Base-by-base conservation (phyloP, 192 early-diverging fungal genomes). In the Backusella australiensis region DNA sequence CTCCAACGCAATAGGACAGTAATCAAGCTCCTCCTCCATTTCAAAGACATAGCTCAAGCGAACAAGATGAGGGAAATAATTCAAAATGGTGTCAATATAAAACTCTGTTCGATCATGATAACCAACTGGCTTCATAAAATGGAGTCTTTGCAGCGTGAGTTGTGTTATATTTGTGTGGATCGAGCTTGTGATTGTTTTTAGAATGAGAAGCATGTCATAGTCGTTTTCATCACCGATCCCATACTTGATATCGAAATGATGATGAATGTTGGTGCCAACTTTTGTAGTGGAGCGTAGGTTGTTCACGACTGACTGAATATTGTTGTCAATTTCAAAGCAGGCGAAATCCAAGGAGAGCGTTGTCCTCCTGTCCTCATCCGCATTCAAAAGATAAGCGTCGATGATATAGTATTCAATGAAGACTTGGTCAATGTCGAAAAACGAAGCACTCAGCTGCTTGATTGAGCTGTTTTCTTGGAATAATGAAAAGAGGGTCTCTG, bases 311-410 rank as follows among this genome's bases (percentile, higher is more conserved):
- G 26, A 29, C 12, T 23, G 56, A 26, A 63, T 29, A 29, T 63
- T 63, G 23, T 63, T 63, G 21, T 63, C 56, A 63, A 63, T 63
- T 29, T 63, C 56, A 63, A 63, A 63, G 56, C 56, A 23, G 56
- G 56, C 56, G 8, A 63, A 63, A 63, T 63, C 56, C 11, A 63
- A 63, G 9, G 56, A 63, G 8, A 63, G 56, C 29, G 21, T 63
- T 29, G 56, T 63, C 56, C n/a, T 63, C 12, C 14, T 63, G 21
- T 63, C 56, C 11, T 63, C 56, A 32, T 63, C 56, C 0, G 56
- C 56, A 63, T 63, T 63, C 56, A 63, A 29, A 29, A 63, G 56
- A 63, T 63, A 63, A 26, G 56, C 56, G 11, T 63, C 56, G 4
- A 63, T 63, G 3, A 63, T 63, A 4, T 63, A 63, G 9, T 29